Evolutionary conservation across 129 eudicot genomes (phyloP).

Genomic region (Flaveria ramosissima): DNA sequence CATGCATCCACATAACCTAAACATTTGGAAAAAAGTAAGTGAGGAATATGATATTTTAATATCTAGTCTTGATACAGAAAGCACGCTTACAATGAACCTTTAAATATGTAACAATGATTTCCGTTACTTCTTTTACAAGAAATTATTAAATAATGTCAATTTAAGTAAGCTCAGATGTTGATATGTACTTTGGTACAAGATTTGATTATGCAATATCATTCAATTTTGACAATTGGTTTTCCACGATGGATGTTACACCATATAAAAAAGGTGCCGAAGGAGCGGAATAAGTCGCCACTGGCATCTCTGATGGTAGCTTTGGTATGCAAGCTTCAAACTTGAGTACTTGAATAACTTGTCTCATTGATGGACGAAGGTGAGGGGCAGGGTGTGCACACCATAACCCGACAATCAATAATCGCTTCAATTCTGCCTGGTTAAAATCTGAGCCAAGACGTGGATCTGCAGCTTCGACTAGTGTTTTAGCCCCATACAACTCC

Average conservation of each 20-base stretch:
- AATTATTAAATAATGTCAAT: neutral
- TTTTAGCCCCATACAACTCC: neutral
- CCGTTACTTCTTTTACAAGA: too few relatives aligned
- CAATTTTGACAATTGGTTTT: neutral
- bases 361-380: neutral
- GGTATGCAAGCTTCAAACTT: neutral
- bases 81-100: too few relatives aligned
- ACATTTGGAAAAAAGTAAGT: too few relatives aligned
- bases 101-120: too few relatives aligned
- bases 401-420: neutral
- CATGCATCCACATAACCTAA: too few relatives aligned
- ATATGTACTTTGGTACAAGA: neutral
- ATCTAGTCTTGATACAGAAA: too few relatives aligned
- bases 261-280: neutral
- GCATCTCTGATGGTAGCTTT: neutral
- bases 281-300: neutral
- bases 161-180: neutral
- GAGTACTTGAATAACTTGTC: neutral
- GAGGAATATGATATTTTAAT: too few relatives aligned
- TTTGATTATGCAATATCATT: neutral
- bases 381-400: neutral
- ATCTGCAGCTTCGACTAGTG: neutral
- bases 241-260: neutral
- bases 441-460: neutral
- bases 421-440: neutral